Percentiles rank a stretch among this genome's conserved stretches.
These are phyloP conservation scores for Diospyros lotus DNA, from an alignment of 148 eudicot species.

Conservation along the genomic window DNA sequence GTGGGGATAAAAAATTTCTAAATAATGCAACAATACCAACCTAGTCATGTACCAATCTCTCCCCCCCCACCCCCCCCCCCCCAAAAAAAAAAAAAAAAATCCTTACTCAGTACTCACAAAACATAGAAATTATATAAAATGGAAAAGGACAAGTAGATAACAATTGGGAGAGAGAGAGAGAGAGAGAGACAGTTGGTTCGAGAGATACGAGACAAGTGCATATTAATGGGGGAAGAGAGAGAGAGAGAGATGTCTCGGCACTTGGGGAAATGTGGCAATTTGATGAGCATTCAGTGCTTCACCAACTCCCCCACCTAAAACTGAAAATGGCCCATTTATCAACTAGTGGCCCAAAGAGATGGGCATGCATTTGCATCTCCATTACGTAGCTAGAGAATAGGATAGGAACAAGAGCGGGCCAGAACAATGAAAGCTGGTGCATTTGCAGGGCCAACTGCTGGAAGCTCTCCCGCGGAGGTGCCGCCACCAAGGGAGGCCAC, in stretches of 20 bases:
- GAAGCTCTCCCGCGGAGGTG: slow-evolving; percentile 10
- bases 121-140: too few relatives aligned
- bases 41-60: too few relatives aligned
- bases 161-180: background rate
- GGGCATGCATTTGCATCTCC: too few relatives aligned
- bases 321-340: background rate
- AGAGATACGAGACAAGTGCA: too few relatives aligned
- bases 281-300: slow-evolving; percentile 27
- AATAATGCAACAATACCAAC: too few relatives aligned
- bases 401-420: background rate
- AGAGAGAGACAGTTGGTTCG: background rate
- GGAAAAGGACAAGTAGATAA: background rate
- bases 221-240: background rate
- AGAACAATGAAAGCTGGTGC: slow-evolving; percentile 8
- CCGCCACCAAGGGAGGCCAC: background rate
- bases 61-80: too few relatives aligned
- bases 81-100: too few relatives aligned
- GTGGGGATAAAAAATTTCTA: too few relatives aligned
- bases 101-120: too few relatives aligned
- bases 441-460: background rate
- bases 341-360: too few relatives aligned
- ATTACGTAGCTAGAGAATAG: background rate
- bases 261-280: background rate
- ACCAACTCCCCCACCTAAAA: slow-evolving; percentile 22
- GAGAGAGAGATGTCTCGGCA: background rate